phyloP scores from a whole-genome alignment of 2,329 filamentous ascomycete species.

The Botryotinia calthae region DNA sequence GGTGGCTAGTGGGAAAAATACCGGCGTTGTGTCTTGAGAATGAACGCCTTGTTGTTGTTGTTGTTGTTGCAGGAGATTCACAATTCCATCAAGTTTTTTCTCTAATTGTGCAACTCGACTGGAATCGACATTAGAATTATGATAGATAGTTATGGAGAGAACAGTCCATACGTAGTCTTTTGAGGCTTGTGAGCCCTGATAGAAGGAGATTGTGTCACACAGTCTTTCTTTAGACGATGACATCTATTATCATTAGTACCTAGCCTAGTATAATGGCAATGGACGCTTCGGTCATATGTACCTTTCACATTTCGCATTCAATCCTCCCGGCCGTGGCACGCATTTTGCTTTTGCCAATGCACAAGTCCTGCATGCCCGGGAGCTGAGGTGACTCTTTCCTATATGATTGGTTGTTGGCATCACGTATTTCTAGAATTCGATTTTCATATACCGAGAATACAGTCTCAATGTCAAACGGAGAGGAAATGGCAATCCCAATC shows the following conservation, averaged over 20 bases:
- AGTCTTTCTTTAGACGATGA: conserved; percentile 17
- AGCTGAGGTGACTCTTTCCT: background rate
- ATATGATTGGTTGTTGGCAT: conserved; percentile 10
- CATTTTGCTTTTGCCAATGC: conserved; percentile 19
- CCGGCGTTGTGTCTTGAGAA: background rate
- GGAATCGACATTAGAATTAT: background rate
- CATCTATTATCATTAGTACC: conserved; percentile 2
- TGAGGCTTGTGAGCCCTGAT: background rate
- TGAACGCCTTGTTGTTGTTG: background rate
- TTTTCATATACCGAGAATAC: background rate
- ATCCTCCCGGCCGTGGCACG: background rate
- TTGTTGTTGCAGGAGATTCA: background rate
- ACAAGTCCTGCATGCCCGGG: conserved; percentile 17
- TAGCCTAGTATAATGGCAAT: background rate
- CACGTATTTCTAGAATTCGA: background rate
- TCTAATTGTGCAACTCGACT: conserved; percentile 17
- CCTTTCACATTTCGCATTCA: conserved; percentile 19
- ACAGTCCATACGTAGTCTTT: conserved; percentile 14
- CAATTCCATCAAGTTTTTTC: conserved; percentile 17
- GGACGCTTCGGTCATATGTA: background rate
- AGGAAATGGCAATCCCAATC: background rate
- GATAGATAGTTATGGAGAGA: background rate
- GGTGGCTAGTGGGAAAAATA: background rate
- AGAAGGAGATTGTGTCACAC: background rate
- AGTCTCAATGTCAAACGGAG: background rate